Conservation (phyloP, 345 rosid genomes). For the Rhodamnia rubescens region DNA sequence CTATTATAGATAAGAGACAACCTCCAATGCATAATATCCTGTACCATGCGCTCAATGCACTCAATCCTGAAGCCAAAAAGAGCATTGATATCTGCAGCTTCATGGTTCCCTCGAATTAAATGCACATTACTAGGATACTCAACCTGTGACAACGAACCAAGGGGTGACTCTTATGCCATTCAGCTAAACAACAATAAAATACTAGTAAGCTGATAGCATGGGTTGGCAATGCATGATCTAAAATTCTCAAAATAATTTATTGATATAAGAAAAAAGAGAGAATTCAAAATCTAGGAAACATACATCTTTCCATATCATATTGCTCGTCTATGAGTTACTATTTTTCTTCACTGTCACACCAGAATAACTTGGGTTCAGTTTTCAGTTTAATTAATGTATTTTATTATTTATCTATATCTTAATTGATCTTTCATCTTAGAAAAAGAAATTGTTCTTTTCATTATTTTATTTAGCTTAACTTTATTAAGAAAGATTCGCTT, state of each 20-base stretch:
- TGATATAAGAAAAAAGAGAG: not conserved
- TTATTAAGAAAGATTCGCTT: not conserved
- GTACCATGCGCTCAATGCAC: slow-evolving; percentile 98
- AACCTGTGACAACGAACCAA: slow-evolving; percentile 39
- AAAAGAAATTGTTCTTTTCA: not conserved
- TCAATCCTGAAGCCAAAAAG: slow-evolving; percentile 96
- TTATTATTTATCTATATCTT: not conserved
- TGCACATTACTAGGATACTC: slow-evolving; percentile 84
- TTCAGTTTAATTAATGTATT: not conserved
- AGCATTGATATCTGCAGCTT: slow-evolving; percentile 98
- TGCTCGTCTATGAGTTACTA: not conserved
- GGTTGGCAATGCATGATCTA: not conserved
- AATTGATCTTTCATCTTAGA: not conserved
- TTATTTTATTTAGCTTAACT: not conserved
- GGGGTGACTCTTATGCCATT: not conserved
- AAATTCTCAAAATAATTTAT: not conserved
- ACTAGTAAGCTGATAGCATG: not conserved
- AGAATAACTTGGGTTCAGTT: not conserved
- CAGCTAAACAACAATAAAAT: not conserved
- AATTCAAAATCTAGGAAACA: not conserved
- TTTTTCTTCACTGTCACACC: not conserved
- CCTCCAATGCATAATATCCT: slow-evolving; percentile 3
- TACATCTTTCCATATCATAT: not conserved
- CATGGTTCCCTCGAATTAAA: slow-evolving; percentile 96
- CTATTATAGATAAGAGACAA: slow-evolving; percentile 2